These are phyloP conservation scores for Ophiostoma montium DNA, from an alignment of 2,329 filamentous ascomycete genomes.

Conservation along the genomic window DNA sequence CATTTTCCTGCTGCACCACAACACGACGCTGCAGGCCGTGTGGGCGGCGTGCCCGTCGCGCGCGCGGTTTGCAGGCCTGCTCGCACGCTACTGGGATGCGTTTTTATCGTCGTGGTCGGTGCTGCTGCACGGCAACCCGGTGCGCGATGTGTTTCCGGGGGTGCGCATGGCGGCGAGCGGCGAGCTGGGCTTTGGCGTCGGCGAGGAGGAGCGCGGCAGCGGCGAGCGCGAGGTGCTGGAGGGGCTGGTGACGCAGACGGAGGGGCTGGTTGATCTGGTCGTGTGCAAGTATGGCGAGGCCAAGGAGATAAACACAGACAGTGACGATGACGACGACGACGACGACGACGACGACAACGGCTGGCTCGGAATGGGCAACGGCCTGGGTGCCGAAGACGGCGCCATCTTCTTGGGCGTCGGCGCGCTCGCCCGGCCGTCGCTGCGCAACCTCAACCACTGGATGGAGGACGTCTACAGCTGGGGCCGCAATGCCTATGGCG, in stretches of 20 bases:
- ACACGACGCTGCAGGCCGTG: conserved; percentile 54
- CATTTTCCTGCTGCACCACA: conserved; percentile 80
- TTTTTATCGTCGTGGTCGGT: conserved; percentile 70
- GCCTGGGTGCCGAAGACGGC: conserved; percentile 61
- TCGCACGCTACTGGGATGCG: conserved; percentile 70
- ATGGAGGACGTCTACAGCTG: conserved; percentile 77
- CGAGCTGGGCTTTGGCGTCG: conserved; percentile 85
- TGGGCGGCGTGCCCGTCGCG: conserved; percentile 44
- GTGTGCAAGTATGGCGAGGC: conserved; percentile 64
- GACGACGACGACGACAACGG: not conserved
- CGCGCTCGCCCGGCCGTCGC: conserved; percentile 52
- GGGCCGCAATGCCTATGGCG: conserved; percentile 73
- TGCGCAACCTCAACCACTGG: conserved; percentile 68
- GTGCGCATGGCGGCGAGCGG: conserved; percentile 82
- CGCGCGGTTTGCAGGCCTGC: conserved; percentile 52
- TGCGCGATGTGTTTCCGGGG: conserved; percentile 62
- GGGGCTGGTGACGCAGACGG: conserved; percentile 64
- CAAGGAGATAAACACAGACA: not conserved
- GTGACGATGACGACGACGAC: conserved; percentile 9
- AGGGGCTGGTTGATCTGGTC: conserved; percentile 76
- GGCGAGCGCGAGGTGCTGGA: conserved; percentile 88
- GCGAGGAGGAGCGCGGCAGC: conserved; percentile 88
- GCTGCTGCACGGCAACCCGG: conserved; percentile 77
- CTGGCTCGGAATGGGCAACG: conserved; percentile 63
- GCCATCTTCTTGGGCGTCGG: conserved; percentile 76